A percentile compares a stretch with the other conserved stretches of the same genome.
phyloP scores from a whole-genome alignment of 108 stramenopile genomes.

The Chaetoceros muelleri region DNA sequence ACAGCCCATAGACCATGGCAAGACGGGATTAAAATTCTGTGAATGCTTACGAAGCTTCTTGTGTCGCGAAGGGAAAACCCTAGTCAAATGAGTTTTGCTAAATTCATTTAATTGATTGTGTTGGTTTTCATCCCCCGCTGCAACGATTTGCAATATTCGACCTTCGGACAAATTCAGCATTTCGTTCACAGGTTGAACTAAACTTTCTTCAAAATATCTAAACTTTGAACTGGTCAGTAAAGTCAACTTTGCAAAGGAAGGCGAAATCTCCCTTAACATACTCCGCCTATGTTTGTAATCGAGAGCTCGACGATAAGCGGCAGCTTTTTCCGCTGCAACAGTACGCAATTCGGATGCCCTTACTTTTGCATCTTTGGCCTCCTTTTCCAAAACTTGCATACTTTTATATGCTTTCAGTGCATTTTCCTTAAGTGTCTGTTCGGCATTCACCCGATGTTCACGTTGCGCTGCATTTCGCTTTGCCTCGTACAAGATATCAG shows the following conservation, averaged over 20 bases:
- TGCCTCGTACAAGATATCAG: constrained; percentile 29
- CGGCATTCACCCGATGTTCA: constrained; percentile 19
- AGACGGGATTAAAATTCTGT: constrained; percentile 78
- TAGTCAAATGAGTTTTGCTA: constrained; percentile 53
- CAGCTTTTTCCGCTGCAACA: constrained; percentile 34
- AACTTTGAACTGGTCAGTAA: constrained; percentile 43
- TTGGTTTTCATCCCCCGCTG: constrained; percentile 23
- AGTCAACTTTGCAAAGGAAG: constrained; percentile 40
- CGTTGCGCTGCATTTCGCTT: constrained; percentile 42
- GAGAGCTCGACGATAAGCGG: constrained; percentile 37
- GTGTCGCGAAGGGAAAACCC: constrained; percentile 73
- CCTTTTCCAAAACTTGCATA: constrained; percentile 23
- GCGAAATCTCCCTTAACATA: constrained; percentile 35
- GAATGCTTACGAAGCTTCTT: constrained; percentile 23
- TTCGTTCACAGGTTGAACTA: constrained; percentile 31
- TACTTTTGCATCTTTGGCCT: constrained; percentile 27
- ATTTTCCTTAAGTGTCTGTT: constrained; percentile 33
- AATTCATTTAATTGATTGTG: constrained; percentile 32
- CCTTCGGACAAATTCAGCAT: constrained; percentile 56
- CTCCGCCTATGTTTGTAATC: constrained; percentile 55
- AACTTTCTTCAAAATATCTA: constrained; percentile 57
- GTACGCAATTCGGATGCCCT: constrained; percentile 16
- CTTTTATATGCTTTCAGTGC: constrained; percentile 48
- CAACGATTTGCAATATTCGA: constrained; percentile 24
- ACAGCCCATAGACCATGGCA: constrained; percentile 80